Evolutionary conservation across 306 rosid genomes (phyloP).

Genomic region (Vigna nakashimae): DNA sequence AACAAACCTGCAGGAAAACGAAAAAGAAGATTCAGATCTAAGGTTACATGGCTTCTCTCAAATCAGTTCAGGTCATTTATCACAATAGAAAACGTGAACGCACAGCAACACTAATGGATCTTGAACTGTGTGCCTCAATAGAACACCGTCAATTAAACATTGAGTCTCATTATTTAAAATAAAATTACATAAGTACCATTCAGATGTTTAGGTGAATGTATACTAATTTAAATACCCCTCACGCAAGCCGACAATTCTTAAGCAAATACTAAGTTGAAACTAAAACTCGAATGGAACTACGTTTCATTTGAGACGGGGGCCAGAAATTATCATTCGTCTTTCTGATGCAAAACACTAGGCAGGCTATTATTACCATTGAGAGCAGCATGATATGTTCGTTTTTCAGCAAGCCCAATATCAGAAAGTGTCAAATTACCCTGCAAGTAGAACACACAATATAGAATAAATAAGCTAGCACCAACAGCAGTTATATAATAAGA

Average conservation of each 20-base stretch:
- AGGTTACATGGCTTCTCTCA: conserved; percentile 50
- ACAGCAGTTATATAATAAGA: conserved; percentile 14
- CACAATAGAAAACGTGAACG: conserved; percentile 35
- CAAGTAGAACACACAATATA: conserved; percentile 41
- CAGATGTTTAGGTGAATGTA: conserved; percentile 44
- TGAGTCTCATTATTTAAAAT: conserved; percentile 46
- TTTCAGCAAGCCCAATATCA: conserved; percentile 92
- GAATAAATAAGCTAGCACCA: conserved; percentile 36
- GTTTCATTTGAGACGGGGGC: conserved; percentile 72
- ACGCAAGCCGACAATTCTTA: conserved; percentile 55
- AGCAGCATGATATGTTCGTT: conserved; percentile 90
- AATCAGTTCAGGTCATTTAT: conserved; percentile 48
- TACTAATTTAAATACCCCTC: conserved; percentile 48
- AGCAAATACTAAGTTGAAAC: conserved; percentile 50
- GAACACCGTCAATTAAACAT: conserved; percentile 42
- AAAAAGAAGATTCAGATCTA: conserved; percentile 78
- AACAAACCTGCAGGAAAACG: conserved; percentile 86
- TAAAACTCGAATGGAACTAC: conserved; percentile 62
- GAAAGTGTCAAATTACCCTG: conserved; percentile 87
- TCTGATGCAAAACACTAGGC: conserved; percentile 98
- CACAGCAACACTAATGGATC: not conserved
- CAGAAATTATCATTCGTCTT: conserved; percentile 94
- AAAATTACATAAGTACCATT: conserved; percentile 54
- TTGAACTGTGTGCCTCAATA: conserved; percentile 30
- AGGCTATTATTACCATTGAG: conserved; percentile 98